phyloP scores from a whole-genome alignment of 495 filamentous ascomycete species.

The Penicillium simplicissimum region DNA sequence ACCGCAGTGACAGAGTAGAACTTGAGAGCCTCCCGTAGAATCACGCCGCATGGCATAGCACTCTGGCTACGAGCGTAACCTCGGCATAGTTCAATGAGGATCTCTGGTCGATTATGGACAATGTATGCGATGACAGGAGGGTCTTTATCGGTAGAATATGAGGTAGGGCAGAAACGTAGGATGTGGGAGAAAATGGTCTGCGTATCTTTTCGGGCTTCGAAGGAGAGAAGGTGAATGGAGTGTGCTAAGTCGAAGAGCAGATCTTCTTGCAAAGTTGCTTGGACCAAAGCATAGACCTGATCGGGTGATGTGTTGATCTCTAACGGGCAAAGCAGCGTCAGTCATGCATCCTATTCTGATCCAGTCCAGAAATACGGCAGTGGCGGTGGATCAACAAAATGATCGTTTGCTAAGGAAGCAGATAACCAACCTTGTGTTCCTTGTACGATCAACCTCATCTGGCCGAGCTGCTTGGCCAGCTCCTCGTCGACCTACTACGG shows the following conservation, averaged over 20 bases:
- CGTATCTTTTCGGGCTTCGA: constrained; percentile 89
- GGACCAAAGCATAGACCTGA: constrained; percentile 77
- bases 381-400: constrained; percentile 1
- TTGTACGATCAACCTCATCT: constrained; percentile 83
- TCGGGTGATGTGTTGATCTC: constrained; percentile 85
- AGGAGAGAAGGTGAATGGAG: constrained; percentile 79
- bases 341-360: constrained; percentile 14
- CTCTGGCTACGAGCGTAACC: constrained; percentile 90
- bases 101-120: constrained; percentile 78
- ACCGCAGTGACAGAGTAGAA: constrained; percentile 85
- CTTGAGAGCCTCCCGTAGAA: constrained; percentile 89
- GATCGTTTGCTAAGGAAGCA: neutral
- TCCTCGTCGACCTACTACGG: constrained; percentile 65
- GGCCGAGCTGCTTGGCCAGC: constrained; percentile 70
- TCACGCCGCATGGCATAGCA: constrained; percentile 87
- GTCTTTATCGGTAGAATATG: constrained; percentile 54
- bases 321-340: constrained; percentile 32
- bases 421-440: constrained; percentile 69
- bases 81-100: constrained; percentile 82
- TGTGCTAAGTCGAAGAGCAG: constrained; percentile 78
- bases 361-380: neutral
- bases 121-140: constrained; percentile 84
- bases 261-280: constrained; percentile 81
- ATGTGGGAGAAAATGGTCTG: constrained; percentile 89
- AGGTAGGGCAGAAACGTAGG: constrained; percentile 71